Percentiles rank a stretch among this genome's conserved stretches.
Evolutionary conservation across 176 grass and related monocot genomes (phyloP).

Genomic region (Sorghum bicolor): DNA sequence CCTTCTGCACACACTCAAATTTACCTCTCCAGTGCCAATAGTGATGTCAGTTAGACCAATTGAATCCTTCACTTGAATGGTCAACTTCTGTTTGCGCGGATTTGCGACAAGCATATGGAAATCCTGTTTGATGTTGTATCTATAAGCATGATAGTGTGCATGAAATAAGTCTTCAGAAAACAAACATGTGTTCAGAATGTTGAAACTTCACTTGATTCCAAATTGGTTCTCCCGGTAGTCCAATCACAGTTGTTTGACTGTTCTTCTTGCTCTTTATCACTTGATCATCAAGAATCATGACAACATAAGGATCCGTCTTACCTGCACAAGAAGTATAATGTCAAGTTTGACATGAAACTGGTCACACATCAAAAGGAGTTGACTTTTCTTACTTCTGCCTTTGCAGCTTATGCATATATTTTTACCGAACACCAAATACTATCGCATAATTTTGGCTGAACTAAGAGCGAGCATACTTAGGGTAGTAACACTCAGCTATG

Average conservation of each 20-base stretch:
- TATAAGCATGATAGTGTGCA: not conserved
- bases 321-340: conserved; percentile 43
- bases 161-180: conserved; percentile 2
- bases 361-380: not conserved
- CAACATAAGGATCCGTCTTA: conserved; percentile 96
- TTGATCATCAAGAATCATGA: conserved; percentile 84
- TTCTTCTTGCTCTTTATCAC: conserved; percentile 97
- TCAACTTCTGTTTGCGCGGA: conserved; percentile 71
- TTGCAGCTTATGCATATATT: not conserved
- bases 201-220: conserved; percentile 88
- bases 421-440: not conserved
- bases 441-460: not conserved
- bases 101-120: conserved; percentile 88
- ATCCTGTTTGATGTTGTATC: conserved; percentile 50
- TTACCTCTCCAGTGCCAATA: conserved; percentile 84
- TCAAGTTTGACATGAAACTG: not conserved
- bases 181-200: not conserved
- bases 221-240: conserved; percentile 80
- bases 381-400: not conserved
- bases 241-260: conserved; percentile 94
- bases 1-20: not conserved
- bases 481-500: not conserved
- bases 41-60: conserved; percentile 77
- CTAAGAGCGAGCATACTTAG: not conserved
- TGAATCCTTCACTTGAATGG: conserved; percentile 78